These are phyloP conservation scores for Rostrohypoxylon terebratum DNA, from an alignment of 495 filamentous ascomycete genomes.

Conservation along the genomic window DNA sequence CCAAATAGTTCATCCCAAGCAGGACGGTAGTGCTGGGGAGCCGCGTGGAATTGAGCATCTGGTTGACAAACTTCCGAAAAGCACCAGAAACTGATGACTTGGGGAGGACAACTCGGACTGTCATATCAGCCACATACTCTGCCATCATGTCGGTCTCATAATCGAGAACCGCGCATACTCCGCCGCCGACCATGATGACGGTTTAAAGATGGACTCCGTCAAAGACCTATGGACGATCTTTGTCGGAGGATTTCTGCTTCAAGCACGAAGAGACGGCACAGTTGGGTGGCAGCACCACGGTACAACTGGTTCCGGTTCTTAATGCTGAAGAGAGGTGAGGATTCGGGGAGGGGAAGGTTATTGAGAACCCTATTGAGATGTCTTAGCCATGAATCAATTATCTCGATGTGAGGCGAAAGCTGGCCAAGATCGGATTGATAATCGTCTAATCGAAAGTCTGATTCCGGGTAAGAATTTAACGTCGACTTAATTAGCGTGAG, in stretches of 20 bases:
- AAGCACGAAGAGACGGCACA: constrained; percentile 55
- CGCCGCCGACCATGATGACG: constrained; percentile 77
- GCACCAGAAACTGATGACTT: constrained; percentile 73
- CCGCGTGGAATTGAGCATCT: constrained; percentile 93
- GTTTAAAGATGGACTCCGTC: constrained; percentile 40
- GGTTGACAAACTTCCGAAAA: constrained; percentile 94
- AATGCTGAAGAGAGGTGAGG: constrained; percentile 57
- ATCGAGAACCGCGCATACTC: constrained; percentile 94
- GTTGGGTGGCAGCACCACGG: constrained; percentile 41
- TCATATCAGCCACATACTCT: constrained; percentile 95
- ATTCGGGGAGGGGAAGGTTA: constrained; percentile 33
- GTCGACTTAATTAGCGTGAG: not conserved
- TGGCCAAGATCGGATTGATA: not conserved
- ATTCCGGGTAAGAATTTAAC: constrained; percentile 9
- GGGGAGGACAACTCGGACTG: constrained; percentile 81
- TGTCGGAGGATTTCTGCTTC: constrained; percentile 54
- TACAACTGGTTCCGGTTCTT: constrained; percentile 48
- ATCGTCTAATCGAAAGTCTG: not conserved
- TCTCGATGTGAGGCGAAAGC: constrained; percentile 11
- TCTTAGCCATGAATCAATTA: constrained; percentile 58
- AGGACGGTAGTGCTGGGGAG: constrained; percentile 96
- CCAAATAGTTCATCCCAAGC: constrained; percentile 89
- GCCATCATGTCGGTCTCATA: constrained; percentile 99
- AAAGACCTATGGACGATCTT: constrained; percentile 45
- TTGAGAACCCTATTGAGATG: constrained; percentile 56